phyloP scores from a whole-genome alignment of 441 rosid species.

The Adansonia madagascariensis region DNA sequence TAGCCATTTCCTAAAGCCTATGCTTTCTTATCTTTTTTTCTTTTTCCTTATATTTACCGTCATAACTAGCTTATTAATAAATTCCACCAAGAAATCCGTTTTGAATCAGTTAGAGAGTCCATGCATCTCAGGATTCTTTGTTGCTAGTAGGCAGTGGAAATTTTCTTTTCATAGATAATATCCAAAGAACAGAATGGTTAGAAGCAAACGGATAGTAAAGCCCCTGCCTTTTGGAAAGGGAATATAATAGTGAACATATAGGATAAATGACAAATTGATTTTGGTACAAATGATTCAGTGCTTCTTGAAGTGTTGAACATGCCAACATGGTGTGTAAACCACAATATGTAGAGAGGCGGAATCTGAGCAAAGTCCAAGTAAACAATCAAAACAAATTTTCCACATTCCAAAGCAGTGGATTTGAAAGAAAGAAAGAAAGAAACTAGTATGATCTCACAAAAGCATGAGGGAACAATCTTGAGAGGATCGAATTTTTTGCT shows the following conservation, averaged over 20 bases:
- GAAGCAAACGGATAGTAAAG: background rate
- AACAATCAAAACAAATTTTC: background rate
- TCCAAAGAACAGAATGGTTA: background rate
- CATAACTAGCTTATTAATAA: no score
- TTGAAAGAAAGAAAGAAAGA: background rate
- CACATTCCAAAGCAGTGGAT: background rate
- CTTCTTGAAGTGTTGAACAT: background rate
- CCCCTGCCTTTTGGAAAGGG: background rate
- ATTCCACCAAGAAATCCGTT: background rate
- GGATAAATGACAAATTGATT: background rate
- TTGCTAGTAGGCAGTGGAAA: background rate
- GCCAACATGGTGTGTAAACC: background rate
- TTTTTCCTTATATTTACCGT: background rate
- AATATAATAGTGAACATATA: background rate
- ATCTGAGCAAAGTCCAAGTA: background rate
- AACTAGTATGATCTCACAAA: conserved; percentile 41
- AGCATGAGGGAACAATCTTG: conserved; percentile 54
- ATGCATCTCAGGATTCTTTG: background rate
- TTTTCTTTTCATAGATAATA: background rate
- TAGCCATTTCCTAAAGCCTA: background rate
- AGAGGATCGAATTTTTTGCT: conserved; percentile 49
- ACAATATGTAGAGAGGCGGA: background rate
- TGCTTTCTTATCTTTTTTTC: background rate
- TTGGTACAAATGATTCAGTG: background rate
- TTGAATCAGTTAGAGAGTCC: background rate